Conservation (phyloP, 129 eudicot genomes). For the Artemisia tridentata region DNA sequence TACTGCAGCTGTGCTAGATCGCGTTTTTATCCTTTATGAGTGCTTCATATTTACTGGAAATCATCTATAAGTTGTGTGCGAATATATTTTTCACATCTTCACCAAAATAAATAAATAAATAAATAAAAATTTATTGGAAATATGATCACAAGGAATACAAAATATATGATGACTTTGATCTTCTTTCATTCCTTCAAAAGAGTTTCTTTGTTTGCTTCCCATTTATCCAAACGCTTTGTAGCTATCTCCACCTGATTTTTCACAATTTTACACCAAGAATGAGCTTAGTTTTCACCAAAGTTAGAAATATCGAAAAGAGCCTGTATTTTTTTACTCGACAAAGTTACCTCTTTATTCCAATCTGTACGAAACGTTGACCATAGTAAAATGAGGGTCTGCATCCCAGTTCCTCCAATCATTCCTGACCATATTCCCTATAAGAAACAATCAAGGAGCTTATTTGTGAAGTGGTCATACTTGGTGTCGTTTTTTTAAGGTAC, state of each 20-base stretch:
- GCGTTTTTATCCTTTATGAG: no score
- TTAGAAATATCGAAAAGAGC: neutral
- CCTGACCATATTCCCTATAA: slow-evolving; percentile 86
- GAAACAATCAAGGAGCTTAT: neutral
- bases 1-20: no score
- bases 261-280: neutral
- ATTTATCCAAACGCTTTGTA: slow-evolving; percentile 49
- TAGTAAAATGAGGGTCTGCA: slow-evolving; percentile 64
- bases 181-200: slow-evolving; percentile 24
- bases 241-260: slow-evolving; percentile 65
- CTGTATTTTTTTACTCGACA: no score
- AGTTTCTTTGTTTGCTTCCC: slow-evolving; percentile 48
- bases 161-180: neutral
- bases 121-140: neutral
- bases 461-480: neutral
- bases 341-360: slow-evolving; percentile 70
- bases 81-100: no score
- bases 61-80: no score
- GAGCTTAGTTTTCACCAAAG: neutral
- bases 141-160: slow-evolving; percentile 6
- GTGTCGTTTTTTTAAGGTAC: no score
- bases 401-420: slow-evolving; percentile 78
- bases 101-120: no score
- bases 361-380: slow-evolving; percentile 65
- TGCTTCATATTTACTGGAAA: neutral